A percentile compares a stretch with the other conserved stretches of the same genome.
phyloP scores from a whole-genome alignment of 257 asterid genomes.

The Linaria vulgaris region DNA sequence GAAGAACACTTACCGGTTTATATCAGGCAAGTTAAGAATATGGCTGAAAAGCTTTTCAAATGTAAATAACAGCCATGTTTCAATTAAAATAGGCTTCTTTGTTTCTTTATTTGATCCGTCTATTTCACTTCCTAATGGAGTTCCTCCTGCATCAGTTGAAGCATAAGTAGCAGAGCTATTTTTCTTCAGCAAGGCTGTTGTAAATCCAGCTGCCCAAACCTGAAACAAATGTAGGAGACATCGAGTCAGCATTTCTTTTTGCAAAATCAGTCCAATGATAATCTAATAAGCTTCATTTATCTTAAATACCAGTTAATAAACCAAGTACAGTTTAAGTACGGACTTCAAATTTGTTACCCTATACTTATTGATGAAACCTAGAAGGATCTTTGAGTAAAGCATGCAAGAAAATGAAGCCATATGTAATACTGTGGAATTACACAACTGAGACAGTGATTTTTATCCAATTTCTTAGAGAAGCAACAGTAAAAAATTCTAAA shows the following conservation, averaged over 20 bases:
- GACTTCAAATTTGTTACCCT: too few relatives aligned
- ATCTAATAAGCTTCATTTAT: background rate
- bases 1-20: constrained; percentile 51
- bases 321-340: too few relatives aligned
- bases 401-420: too few relatives aligned
- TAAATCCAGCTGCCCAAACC: constrained; percentile 99
- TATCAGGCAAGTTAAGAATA: constrained; percentile 56
- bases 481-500: too few relatives aligned
- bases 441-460: too few relatives aligned
- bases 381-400: too few relatives aligned
- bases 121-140: constrained; percentile 27
- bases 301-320: background rate
- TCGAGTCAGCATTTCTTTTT: constrained; percentile 10
- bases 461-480: too few relatives aligned
- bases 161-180: constrained; percentile 56
- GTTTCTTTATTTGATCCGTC: constrained; percentile 33
- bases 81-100: constrained; percentile 43
- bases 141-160: constrained; percentile 37
- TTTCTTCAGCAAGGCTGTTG: constrained; percentile 77
- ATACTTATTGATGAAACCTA: too few relatives aligned
- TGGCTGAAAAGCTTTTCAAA: constrained; percentile 70
- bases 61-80: constrained; percentile 49
- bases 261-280: constrained; percentile 13
- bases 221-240: constrained; percentile 28
- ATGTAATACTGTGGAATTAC: too few relatives aligned